Conservation (phyloP, 2,329 filamentous ascomycete species). For the Dothistroma pini region DNA sequence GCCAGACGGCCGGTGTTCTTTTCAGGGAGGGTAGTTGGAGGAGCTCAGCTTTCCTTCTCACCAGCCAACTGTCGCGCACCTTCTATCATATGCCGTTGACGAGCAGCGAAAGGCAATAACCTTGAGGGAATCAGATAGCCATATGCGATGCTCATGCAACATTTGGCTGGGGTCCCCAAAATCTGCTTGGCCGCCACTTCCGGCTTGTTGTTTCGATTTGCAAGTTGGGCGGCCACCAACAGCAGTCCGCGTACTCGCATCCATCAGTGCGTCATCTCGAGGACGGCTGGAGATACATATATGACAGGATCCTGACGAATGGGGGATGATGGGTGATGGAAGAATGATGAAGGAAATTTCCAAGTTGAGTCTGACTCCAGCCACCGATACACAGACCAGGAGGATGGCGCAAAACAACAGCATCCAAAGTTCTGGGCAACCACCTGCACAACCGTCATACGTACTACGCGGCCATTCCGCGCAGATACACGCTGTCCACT, state of each 20-base stretch:
- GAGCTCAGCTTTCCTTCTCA: too few species aligned
- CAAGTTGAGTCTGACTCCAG: background rate
- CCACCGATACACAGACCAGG: background rate
- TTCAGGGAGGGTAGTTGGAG: too few species aligned
- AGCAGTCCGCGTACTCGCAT: background rate
- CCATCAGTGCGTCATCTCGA: background rate
- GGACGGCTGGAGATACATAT: background rate
- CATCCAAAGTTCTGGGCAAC: slow-evolving; percentile 26
- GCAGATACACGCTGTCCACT: slow-evolving; percentile 72
- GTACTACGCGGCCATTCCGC: slow-evolving; percentile 82
- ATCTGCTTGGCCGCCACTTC: background rate
- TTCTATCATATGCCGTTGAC: too few species aligned
- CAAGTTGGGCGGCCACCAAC: background rate
- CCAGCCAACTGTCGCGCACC: too few species aligned
- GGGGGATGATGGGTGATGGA: background rate
- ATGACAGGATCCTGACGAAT: background rate
- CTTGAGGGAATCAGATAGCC: too few species aligned
- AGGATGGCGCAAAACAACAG: slow-evolving; percentile 11
- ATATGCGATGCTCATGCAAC: background rate
- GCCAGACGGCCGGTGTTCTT: too few species aligned
- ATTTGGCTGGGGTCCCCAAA: background rate
- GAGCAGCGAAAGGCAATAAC: too few species aligned
- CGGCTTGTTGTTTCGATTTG: background rate
- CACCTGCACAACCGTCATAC: slow-evolving; percentile 58
- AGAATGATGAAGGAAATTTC: background rate